phyloP scores from a whole-genome alignment of 768 basidiomycete species.

The Astraeus odoratus region DNA sequence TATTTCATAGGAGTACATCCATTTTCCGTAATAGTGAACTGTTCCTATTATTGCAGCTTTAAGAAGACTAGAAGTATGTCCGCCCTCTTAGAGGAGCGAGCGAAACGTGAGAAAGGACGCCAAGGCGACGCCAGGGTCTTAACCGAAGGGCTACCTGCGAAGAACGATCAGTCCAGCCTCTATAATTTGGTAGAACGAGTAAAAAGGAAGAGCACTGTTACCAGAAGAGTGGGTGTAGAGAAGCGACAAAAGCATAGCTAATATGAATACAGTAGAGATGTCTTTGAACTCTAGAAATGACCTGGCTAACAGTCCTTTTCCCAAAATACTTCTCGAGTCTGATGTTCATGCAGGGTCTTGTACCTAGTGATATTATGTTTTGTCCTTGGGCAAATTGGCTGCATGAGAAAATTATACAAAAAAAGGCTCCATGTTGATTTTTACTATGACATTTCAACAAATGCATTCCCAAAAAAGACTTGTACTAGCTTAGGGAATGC shows the following conservation, averaged over 20 bases:
- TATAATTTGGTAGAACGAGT: conserved; percentile 76
- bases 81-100: conserved; percentile 77
- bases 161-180: conserved; percentile 35
- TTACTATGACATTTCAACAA: too few relatives aligned
- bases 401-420: too few relatives aligned
- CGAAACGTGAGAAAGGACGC: conserved; percentile 47
- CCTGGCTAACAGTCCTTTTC: too few relatives aligned
- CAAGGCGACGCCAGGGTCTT: not conserved
- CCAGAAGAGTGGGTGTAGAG: conserved; percentile 24
- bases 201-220: conserved; percentile 62
- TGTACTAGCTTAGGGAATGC: too few relatives aligned
- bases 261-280: too few relatives aligned
- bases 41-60: conserved; percentile 46
- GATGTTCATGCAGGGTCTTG: too few relatives aligned
- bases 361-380: too few relatives aligned
- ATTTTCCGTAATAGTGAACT: not conserved
- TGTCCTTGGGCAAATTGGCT: too few relatives aligned
- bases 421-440: too few relatives aligned
- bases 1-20: conserved; percentile 8
- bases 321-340: too few relatives aligned
- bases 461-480: too few relatives aligned
- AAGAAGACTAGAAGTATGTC: conserved; percentile 91
- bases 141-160: conserved; percentile 1
- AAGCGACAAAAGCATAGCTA: conserved; percentile 36
- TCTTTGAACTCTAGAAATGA: too few relatives aligned